Base-by-base conservation (phyloP, 495 filamentous ascomycete genomes). In the Penicillium bialowiezense region DNA sequence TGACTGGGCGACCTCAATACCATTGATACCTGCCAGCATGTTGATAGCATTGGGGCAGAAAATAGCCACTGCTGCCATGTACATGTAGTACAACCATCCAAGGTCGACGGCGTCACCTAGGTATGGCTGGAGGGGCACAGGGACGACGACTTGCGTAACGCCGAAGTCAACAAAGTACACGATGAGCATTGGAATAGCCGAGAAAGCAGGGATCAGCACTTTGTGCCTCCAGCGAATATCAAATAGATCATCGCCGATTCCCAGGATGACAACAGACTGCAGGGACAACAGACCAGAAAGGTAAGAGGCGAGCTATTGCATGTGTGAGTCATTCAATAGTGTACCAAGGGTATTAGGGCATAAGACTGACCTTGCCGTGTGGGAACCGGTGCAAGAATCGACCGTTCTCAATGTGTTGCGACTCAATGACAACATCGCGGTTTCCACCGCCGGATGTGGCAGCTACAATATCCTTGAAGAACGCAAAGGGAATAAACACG, bases 211-310 rank as follows among this genome's bases (percentile, higher is more conserved):
- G 52, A 99, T 96, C 69, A 97, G 83, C 61, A 97, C 83, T 70
- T 99, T 99, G 75, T 99, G 95, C 41, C 93, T 85, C 93, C 93
- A 99, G 58, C 95, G 84, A 58, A 99, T 95, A 67, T 99, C 93
- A 70, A 99, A 95, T 12, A 97, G 80, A 67, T 99, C 93, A 67
- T 99, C 93, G 18, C 88, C 89, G 48, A 97, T 86, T 28, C 93
- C 93, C 33, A 99, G 87, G 33, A 97, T 84, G 23, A 89, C 83
- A 45, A 96, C 86, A 20, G 81, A 86, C 70, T 96, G 90, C 23
- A 99, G 79, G 5, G 91, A 95, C 48, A 97, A 82, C 48, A 97
- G 83, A 31, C 91, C 92, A 10, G 93, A 97, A 28, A 97, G 82
- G 65, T 96, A 99, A 21, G 91, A 93, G 31, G 92, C 90, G 33